Evolutionary conservation across 2,329 filamentous ascomycete species (phyloP).

Genomic region (Drechslerella coelobrocha): DNA sequence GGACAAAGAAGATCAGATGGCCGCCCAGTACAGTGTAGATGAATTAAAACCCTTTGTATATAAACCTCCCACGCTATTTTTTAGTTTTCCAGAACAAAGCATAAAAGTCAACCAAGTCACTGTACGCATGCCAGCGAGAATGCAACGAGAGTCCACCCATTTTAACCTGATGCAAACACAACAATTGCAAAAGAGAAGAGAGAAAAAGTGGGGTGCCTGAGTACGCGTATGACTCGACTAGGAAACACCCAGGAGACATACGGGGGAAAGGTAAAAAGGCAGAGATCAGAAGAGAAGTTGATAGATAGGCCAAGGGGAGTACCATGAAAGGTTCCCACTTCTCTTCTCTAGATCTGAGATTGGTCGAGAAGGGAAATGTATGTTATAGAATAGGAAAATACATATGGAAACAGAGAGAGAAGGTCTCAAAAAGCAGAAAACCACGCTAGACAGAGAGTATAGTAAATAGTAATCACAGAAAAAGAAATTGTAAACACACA

Average conservation of each 20-base stretch:
- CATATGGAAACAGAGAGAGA: slow-evolving; percentile 2
- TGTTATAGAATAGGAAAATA: slow-evolving; percentile 29
- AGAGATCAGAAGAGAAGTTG: too few relatives aligned
- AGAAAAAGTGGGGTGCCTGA: slow-evolving; percentile 6
- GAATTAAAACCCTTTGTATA: not conserved
- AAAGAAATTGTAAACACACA: slow-evolving; percentile 13
- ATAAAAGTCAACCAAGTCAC: slow-evolving; percentile 4
- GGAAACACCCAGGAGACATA: too few relatives aligned
- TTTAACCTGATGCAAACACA: slow-evolving; percentile 9
- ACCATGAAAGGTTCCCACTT: not conserved
- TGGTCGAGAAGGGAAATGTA: not conserved
- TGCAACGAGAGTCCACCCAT: slow-evolving; percentile 16
- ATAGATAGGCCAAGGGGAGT: too few relatives aligned
- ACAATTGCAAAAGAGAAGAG: not conserved
- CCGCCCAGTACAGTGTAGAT: not conserved
- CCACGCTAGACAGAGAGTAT: not conserved
- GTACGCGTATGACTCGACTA: not conserved
- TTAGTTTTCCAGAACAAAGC: not conserved
- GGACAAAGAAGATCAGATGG: not conserved
- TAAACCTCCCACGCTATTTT: slow-evolving; percentile 19
- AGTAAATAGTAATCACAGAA: not conserved
- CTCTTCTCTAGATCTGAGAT: not conserved
- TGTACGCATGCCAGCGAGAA: slow-evolving; percentile 6
- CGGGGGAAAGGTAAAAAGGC: too few relatives aligned
- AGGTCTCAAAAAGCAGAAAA: not conserved